Conservation (phyloP, 345 rosid genomes). For the Angophora floribunda region DNA sequence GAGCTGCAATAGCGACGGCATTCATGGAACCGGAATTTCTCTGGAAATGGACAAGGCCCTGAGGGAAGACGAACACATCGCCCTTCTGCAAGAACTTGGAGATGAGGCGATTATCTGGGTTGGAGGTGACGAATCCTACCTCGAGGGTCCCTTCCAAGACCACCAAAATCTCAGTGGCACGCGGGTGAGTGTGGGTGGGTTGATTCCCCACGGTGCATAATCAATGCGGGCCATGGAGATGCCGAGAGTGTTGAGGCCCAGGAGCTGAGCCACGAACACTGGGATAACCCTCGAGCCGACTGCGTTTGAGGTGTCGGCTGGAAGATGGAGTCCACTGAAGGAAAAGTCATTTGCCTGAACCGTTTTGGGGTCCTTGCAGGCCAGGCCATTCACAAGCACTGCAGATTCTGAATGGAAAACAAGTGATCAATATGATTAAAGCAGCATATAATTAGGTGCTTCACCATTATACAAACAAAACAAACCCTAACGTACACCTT, state of each 20-base stretch:
- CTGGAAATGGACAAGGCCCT: background rate
- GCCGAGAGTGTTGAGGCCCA: background rate
- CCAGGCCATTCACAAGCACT: background rate
- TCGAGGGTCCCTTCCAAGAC: background rate
- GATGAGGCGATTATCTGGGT: background rate
- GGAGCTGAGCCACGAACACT: background rate
- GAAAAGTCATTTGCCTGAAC: background rate
- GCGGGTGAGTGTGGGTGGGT: background rate
- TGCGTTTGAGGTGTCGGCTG: background rate
- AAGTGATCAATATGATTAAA: background rate
- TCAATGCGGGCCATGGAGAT: background rate
- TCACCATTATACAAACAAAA: background rate
- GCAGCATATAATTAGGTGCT: background rate
- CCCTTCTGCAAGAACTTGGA: background rate
- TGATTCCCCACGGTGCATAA: background rate
- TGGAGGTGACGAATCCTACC: background rate
- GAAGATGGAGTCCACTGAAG: background rate
- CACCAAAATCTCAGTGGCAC: rapidly evolving
- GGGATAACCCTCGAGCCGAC: background rate
- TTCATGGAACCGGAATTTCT: background rate
- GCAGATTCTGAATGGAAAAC: background rate
- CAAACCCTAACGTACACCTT: background rate
- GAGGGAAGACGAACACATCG: background rate
- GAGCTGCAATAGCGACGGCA: rapidly evolving
- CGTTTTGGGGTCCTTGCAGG: background rate